Evolutionary conservation across 352 stramenopile genomes (phyloP).

Genomic region (Pythium utonaiense): DNA sequence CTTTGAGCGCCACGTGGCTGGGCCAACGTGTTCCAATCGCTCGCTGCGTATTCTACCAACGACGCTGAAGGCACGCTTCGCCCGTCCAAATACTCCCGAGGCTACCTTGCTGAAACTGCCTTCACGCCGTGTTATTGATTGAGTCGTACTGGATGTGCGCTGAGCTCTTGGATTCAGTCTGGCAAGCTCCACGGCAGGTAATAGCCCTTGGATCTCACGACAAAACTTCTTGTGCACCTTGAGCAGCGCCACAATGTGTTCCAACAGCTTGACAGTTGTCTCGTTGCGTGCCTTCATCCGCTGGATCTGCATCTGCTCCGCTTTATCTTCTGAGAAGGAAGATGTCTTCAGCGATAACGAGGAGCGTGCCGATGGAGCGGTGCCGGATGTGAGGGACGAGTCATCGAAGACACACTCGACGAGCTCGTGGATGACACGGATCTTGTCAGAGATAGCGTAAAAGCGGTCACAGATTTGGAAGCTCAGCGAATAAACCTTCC

Average conservation of each 20-base stretch:
- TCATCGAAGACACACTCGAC: constrained; percentile 21
- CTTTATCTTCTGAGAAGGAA: constrained; percentile 6
- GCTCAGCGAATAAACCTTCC: constrained; percentile 23
- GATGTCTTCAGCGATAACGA: neutral
- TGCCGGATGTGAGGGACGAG: neutral
- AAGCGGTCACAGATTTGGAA: constrained; percentile 36
- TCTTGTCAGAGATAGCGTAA: constrained; percentile 30
- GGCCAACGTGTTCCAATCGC: constrained; percentile 21
- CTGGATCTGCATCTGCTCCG: constrained; percentile 16
- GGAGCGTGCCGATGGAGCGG: neutral
- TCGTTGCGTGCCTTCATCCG: constrained; percentile 34
- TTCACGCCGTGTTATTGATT: constrained; percentile 7
- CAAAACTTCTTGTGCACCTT: constrained; percentile 41
- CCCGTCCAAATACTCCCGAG: constrained; percentile 21
- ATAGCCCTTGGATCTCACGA: constrained; percentile 27
- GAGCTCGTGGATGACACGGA: constrained; percentile 6
- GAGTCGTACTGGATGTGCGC: neutral
- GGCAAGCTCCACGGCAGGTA: constrained; percentile 1
- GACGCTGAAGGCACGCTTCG: constrained; percentile 24
- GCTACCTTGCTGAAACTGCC: constrained; percentile 15
- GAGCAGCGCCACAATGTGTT: constrained; percentile 30
- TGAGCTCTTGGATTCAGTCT: neutral
- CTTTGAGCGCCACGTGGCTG: constrained; percentile 28
- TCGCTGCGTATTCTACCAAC: constrained; percentile 20
- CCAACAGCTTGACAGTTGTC: constrained; percentile 27